Percentiles rank a stretch among this genome's conserved stretches.
Conservation (phyloP, 768 basidiomycete genomes). For the Piloderma croceum region DNA sequence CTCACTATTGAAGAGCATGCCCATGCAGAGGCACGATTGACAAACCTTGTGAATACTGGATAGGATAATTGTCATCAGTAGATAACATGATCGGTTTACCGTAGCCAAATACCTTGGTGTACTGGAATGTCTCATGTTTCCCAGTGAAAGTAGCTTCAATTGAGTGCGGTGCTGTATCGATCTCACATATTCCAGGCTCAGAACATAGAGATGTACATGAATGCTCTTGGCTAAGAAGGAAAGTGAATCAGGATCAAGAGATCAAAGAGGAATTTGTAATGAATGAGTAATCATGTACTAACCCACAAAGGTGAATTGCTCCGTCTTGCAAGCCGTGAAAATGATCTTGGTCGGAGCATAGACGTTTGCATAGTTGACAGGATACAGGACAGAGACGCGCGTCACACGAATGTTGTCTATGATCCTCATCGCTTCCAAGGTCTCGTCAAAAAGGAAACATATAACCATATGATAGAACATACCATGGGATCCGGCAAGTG, state of each 20-base stretch:
- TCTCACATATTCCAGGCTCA: slow-evolving; percentile 48
- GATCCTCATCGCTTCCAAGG: slow-evolving; percentile 36
- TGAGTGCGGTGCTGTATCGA: slow-evolving; percentile 52
- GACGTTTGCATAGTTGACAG: slow-evolving; percentile 51
- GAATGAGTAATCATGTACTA: slow-evolving; percentile 6
- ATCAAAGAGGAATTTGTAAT: not conserved
- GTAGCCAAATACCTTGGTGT: slow-evolving; percentile 46
- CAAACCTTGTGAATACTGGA: slow-evolving; percentile 50
- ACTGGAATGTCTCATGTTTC: slow-evolving; percentile 54
- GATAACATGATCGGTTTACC: not conserved
- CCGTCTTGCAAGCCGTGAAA: slow-evolving; percentile 42
- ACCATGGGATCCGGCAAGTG: slow-evolving; percentile 41
- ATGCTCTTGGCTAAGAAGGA: slow-evolving; percentile 42
- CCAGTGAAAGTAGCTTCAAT: slow-evolving; percentile 61
- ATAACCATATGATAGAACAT: not conserved
- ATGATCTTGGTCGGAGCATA: slow-evolving; percentile 45
- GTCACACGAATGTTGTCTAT: slow-evolving; percentile 46
- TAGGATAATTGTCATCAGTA: not conserved
- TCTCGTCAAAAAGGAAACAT: not conserved
- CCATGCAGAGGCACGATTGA: not conserved
- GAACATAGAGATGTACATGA: slow-evolving; percentile 38
- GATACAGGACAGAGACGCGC: slow-evolving; percentile 45
- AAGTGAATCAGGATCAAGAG: not conserved
- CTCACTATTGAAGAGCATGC: not conserved
- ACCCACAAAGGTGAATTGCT: slow-evolving; percentile 56